Base-by-base conservation (phyloP, 2,329 filamentous ascomycete species). In the Raffaelea deltoideospora region DNA sequence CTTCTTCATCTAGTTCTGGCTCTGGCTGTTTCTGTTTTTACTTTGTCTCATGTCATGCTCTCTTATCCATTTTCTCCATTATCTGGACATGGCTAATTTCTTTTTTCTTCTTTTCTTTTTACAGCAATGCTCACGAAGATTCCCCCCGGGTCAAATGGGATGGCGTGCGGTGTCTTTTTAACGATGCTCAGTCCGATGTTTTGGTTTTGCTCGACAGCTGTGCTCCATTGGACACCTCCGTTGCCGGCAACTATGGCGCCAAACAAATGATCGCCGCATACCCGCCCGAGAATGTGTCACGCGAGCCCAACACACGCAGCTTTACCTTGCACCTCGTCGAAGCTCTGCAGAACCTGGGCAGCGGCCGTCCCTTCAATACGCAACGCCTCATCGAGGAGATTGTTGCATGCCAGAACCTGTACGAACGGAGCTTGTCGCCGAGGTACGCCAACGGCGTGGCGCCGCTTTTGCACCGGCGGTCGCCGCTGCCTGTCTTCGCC, bases 191-290 rank as follows among this genome's bases (percentile, higher is more conserved):
- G 42, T 74, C 72, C 4, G 74, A 79, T 50, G 70, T 78, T 26
- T 59, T 79, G 13, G 55, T 79, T 5, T 54, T 79, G 11, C 59
- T 79, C 20, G 74, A 79, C 50, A 70, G 69, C n/a, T 76, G 71
- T 47, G 64, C 67, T 10, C 51, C 66, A n/a, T 60, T 63, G 22
- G 67, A 76, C 42, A 57, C 60, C 10, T 56, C 64, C 2, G 53
- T 62, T 35, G 57, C 63, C 5, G 65, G 67, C 19, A 67, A 64
- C 40, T 63, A 68, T 46, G 72, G 71, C 21, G 54, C 65, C 17
- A 79, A 78, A 51, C 72, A 79, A 50, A 65, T 65, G 31, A 75
- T 79, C 45, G 72, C 73, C 6, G 70, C 72, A n/a, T 69, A 61
- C 46, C 62, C 60, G 1, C 59, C 64, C 7, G 72, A 75, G n/a